Base-by-base conservation (phyloP, 176 grass and related monocot genomes). In the Raddia guianensis region DNA sequence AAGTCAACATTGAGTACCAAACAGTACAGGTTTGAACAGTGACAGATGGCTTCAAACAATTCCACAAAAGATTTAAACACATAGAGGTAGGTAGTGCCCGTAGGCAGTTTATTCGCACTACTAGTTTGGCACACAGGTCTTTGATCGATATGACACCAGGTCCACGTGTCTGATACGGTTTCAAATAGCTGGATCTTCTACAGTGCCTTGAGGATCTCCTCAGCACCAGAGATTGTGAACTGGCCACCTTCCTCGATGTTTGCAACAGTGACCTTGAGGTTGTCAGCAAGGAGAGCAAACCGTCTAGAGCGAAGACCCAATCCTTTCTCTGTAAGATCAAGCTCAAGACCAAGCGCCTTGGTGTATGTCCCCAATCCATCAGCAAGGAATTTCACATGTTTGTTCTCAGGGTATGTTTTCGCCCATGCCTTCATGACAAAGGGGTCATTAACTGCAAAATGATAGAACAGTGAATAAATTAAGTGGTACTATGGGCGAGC, bases 341-440 rank as follows among this genome's bases (percentile, higher is more conserved):
- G 87, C 76, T 99, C 96, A 46, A 99, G 89, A 43, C 91, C 88
- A 8, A 99, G 96, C 4, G 84, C 90, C 44, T 91, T 81, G 40
- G 96, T 95, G 88, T 99, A 99, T 15, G 56, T 46, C 15, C 81
- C 96, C 3, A 87, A 82, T 63, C 96, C 96, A 66, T 99, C 96
- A 76, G 96, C 92, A 56, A 99, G 84, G 82, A 99, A 99, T 64
- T 99, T 99, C 63, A 99, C 92, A 14, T 95, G 68, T 65, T 95
- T 99, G 89, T 93, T 99, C 34, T 99, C 96, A 18, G 92, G 86
- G 87, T 91, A 97, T 66, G 89, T 71, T 78, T 97, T 97, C 62
- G 94, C 82, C 94, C 94, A 97, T 70, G 89, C 94, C 89, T 93
- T 97, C 94, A 97, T 97, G 74, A 97, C 94, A 80, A 93, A 97